Conservation (phyloP, 805 yeast species). For the Suhomyces prunicola region DNA sequence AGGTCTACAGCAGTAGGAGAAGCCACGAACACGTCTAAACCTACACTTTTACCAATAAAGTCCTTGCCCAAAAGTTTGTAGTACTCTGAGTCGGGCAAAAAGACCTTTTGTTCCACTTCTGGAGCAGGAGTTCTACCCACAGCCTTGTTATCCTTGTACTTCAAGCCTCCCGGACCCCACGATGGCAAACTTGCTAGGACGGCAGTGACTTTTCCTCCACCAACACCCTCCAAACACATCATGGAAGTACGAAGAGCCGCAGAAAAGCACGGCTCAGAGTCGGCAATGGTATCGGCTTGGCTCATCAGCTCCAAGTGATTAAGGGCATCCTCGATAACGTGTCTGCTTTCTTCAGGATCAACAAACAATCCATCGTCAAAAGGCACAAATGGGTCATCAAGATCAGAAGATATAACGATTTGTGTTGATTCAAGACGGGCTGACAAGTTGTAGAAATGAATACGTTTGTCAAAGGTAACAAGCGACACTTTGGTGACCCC, state of each 20-base stretch:
- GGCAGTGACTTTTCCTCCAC: slow-evolving; percentile 82
- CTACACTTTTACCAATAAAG: slow-evolving; percentile 56
- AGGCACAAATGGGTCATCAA: slow-evolving; percentile 82
- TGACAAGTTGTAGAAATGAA: slow-evolving; percentile 71
- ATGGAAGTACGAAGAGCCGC: slow-evolving; percentile 71
- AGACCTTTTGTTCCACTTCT: slow-evolving; percentile 46
- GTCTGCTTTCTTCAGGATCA: slow-evolving; percentile 65
- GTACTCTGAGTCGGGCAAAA: slow-evolving; percentile 58
- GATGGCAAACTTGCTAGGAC: slow-evolving; percentile 70
- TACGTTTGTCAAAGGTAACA: slow-evolving; percentile 66
- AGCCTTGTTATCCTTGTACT: slow-evolving; percentile 38
- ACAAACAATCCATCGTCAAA: slow-evolving; percentile 73
- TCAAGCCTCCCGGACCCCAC: slow-evolving; percentile 72
- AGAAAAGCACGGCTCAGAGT: slow-evolving; percentile 71
- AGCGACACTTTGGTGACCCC: slow-evolving; percentile 40
- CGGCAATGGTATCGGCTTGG: slow-evolving; percentile 33
- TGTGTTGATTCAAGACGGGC: slow-evolving; percentile 54
- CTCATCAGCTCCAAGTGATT: slow-evolving; percentile 51
- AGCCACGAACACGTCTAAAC: slow-evolving; percentile 73
- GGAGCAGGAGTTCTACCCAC: slow-evolving; percentile 42
- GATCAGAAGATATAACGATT: slow-evolving; percentile 61
- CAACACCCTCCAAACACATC: slow-evolving; percentile 56
- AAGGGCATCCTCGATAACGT: slow-evolving; percentile 65
- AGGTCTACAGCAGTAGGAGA: slow-evolving; percentile 66
- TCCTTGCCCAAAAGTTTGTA: slow-evolving; percentile 60